Evolutionary conservation across 2,329 filamentous ascomycete genomes (phyloP).

Genomic region (Macrophomina phaseolina): DNA sequence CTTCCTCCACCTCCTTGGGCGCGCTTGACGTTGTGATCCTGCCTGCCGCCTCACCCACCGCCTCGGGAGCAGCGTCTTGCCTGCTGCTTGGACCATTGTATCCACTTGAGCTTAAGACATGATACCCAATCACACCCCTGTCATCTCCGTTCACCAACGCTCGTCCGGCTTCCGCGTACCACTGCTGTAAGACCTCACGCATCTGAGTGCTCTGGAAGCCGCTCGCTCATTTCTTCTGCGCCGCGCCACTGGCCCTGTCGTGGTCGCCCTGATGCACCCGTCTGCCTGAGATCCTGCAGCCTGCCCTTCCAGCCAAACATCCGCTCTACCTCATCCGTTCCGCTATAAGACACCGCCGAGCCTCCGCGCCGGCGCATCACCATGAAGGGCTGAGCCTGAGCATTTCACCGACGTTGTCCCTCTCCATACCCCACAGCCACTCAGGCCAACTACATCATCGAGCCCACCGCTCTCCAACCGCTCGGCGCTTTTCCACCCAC

Average conservation of each 20-base stretch:
- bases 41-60: slow-evolving; percentile 18
- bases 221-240: slow-evolving; percentile 29
- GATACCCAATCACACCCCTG: slow-evolving; percentile 29
- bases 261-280: slow-evolving; percentile 23
- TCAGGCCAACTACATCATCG: slow-evolving; percentile 23
- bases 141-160: slow-evolving; percentile 13
- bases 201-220: slow-evolving; percentile 34
- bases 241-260: slow-evolving; percentile 21
- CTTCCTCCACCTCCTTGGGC: slow-evolving; percentile 22
- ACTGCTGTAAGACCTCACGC: slow-evolving; percentile 47
- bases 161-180: slow-evolving; percentile 32
- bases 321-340: not conserved
- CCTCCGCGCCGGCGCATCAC: slow-evolving; percentile 2
- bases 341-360: slow-evolving; percentile 14
- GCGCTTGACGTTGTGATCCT: slow-evolving; percentile 16
- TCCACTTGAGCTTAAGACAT: slow-evolving; percentile 29
- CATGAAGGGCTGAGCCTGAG: slow-evolving; percentile 23
- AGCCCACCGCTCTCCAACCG: not conserved
- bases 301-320: slow-evolving; percentile 29
- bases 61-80: slow-evolving; percentile 20
- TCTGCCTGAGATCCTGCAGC: slow-evolving; percentile 29
- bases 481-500: slow-evolving; percentile 10
- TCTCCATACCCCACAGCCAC: slow-evolving; percentile 20
- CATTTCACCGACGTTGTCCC: slow-evolving; percentile 27
- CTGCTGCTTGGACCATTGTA: slow-evolving; percentile 28